Percentiles rank a stretch among this genome's conserved stretches.
Evolutionary conservation across 768 basidiomycete species (phyloP).

Genomic region (Cystobasidium onofrii): DNA sequence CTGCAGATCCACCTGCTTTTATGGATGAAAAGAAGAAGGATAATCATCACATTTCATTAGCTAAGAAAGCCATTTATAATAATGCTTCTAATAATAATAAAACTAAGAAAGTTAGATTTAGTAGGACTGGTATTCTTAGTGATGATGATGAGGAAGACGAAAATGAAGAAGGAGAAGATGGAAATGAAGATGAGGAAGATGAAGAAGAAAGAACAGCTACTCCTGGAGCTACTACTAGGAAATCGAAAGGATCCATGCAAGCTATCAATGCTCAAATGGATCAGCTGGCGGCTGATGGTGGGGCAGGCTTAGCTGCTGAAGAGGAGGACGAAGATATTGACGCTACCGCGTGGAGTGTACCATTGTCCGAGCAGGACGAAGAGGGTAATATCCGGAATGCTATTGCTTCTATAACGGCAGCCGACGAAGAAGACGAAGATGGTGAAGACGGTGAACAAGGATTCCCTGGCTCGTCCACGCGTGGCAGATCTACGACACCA

Average conservation of each 20-base stretch:
- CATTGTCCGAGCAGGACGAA: constrained; percentile 57
- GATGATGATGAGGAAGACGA: constrained; percentile 73
- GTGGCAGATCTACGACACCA: constrained; percentile 35
- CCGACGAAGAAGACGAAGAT: constrained; percentile 39
- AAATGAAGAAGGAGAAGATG: constrained; percentile 66
- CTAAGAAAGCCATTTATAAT: no score
- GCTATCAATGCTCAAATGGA: constrained; percentile 24
- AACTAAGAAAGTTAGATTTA: constrained; percentile 26
- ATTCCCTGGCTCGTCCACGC: constrained; percentile 19
- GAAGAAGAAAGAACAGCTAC: constrained; percentile 52
- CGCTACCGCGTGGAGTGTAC: constrained; percentile 79
- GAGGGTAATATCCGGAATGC: constrained; percentile 46
- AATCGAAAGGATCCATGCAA: background rate
- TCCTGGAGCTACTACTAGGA: background rate
- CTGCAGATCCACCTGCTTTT: constrained; percentile 84
- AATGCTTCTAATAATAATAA: constrained; percentile 37
- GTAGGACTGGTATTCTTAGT: background rate
- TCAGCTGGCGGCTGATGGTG: constrained; percentile 44
- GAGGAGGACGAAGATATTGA: constrained; percentile 88
- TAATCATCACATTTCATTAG: constrained; percentile 40
- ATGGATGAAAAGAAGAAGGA: constrained; percentile 41
- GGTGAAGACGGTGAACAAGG: background rate
- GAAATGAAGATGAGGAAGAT: constrained; percentile 73
- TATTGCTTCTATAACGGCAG: constrained; percentile 40
- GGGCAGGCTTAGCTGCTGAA: constrained; percentile 82